Conservation (phyloP, 192 early-diverging fungal genomes). For the Coemansia sp. region DNA sequence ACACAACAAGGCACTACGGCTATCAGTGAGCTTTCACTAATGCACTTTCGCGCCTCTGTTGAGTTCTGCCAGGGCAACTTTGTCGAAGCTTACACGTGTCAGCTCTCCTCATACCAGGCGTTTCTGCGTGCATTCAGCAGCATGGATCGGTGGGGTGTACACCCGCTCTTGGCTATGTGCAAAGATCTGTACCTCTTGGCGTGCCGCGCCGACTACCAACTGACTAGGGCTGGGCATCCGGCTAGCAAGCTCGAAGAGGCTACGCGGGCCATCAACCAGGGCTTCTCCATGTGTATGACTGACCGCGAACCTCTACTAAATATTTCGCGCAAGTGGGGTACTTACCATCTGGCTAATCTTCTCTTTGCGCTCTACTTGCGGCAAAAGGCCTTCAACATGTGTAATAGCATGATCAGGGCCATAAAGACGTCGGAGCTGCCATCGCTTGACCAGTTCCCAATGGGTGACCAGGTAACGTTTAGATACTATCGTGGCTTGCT, state of each 20-base stretch:
- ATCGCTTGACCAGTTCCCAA: constrained; percentile 71
- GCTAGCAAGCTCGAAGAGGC: constrained; percentile 72
- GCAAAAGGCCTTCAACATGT: constrained; percentile 75
- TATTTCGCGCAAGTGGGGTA: constrained; percentile 89
- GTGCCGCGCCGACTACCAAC: constrained; percentile 29
- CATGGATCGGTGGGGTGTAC: constrained; percentile 40
- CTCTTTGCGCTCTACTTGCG: constrained; percentile 87
- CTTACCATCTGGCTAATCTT: constrained; percentile 83
- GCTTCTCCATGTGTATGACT: constrained; percentile 85
- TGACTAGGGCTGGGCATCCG: background rate
- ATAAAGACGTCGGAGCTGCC: constrained; percentile 76
- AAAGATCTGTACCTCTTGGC: constrained; percentile 36
- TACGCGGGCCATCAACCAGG: constrained; percentile 83
- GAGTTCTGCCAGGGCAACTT: constrained; percentile 22
- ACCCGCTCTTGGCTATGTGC: constrained; percentile 29
- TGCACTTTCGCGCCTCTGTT: constrained; percentile 34
- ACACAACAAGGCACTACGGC: background rate
- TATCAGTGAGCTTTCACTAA: constrained; percentile 29
- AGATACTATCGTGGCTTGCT: constrained; percentile 86
- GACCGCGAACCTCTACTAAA: constrained; percentile 58
- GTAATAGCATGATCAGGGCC: constrained; percentile 77
- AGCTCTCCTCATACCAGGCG: constrained; percentile 34
- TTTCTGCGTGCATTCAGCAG: constrained; percentile 40
- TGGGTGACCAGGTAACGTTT: constrained; percentile 83
- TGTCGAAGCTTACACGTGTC: constrained; percentile 30